Evolutionary conservation across 352 stramenopile genomes (phyloP).

Genomic region (Pythium dissotocum): DNA sequence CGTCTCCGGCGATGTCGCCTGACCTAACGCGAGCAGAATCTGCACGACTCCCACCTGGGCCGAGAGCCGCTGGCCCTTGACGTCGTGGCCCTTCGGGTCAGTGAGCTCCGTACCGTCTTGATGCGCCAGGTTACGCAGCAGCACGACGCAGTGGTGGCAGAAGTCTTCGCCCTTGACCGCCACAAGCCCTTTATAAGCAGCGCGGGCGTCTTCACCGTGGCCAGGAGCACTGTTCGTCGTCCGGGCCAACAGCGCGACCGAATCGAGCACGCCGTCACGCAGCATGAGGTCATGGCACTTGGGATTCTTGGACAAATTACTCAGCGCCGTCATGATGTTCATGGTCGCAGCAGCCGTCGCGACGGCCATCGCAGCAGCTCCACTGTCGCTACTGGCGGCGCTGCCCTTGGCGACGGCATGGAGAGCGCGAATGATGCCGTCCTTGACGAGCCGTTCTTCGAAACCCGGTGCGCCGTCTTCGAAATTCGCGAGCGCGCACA

Average conservation of each 20-base stretch:
- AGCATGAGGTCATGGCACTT: constrained; percentile 76
- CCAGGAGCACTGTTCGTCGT: constrained; percentile 22
- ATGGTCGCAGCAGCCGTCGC: constrained; percentile 28
- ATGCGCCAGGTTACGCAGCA: constrained; percentile 68
- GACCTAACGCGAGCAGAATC: constrained; percentile 57
- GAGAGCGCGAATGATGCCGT: constrained; percentile 71
- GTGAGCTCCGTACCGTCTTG: constrained; percentile 25
- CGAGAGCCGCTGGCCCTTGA: constrained; percentile 56
- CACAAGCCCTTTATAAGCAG: constrained; percentile 61
- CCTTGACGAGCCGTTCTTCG: constrained; percentile 69
- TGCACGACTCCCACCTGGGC: constrained; percentile 53
- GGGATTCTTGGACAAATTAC: constrained; percentile 58
- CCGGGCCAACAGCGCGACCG: constrained; percentile 39
- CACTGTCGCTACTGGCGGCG: constrained; percentile 19
- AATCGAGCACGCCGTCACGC: constrained; percentile 66
- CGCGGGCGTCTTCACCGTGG: constrained; percentile 30
- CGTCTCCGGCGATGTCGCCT: constrained; percentile 47
- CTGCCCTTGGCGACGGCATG: constrained; percentile 55
- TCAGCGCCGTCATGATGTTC: constrained; percentile 68
- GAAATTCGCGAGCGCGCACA: constrained; percentile 65
- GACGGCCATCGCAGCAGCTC: constrained; percentile 21
- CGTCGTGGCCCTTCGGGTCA: constrained; percentile 29
- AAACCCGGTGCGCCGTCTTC: constrained; percentile 30
- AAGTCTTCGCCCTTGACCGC: constrained; percentile 68
- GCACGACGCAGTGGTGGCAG: constrained; percentile 59